These are phyloP conservation scores for Phylloporus sp. DNA, from an alignment of 768 basidiomycete species.

Conservation along the genomic window DNA sequence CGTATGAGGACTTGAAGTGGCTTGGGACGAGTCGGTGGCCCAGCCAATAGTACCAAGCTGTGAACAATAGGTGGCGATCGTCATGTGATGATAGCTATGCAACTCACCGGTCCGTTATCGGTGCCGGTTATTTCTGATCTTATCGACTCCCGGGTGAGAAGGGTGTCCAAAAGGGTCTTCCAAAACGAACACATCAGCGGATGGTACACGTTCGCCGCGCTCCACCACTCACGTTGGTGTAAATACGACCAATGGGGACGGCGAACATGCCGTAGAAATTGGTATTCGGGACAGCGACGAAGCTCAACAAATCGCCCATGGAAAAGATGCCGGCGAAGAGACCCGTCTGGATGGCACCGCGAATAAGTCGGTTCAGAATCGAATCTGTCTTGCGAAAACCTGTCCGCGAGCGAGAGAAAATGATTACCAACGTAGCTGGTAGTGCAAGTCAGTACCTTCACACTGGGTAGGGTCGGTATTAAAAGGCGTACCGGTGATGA, in stretches of 20 bases:
- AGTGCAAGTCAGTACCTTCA: background rate
- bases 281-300: conserved; percentile 27
- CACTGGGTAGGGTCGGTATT: too few species aligned
- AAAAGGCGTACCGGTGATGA: conserved; percentile 16
- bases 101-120: background rate
- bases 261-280: conserved; percentile 37
- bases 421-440: background rate
- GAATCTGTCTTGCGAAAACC: background rate
- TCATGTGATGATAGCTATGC: too few species aligned
- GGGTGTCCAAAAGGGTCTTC: conserved; percentile 11
- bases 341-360: conserved; percentile 1
- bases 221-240: too few species aligned
- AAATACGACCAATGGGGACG: conserved; percentile 39
- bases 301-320: conserved; percentile 8
- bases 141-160: conserved; percentile 3
- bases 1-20: too few species aligned
- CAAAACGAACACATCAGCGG: too few species aligned
- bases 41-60: too few species aligned
- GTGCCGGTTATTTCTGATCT: background rate
- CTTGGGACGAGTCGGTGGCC: too few species aligned
- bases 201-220: too few species aligned
- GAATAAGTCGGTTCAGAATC: background rate
- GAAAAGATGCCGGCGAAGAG: background rate
- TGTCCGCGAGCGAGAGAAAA: background rate
- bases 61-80: too few species aligned